Base-by-base conservation (phyloP, 192 early-diverging fungal genomes). In the Neocallimastix lanati region DNA sequence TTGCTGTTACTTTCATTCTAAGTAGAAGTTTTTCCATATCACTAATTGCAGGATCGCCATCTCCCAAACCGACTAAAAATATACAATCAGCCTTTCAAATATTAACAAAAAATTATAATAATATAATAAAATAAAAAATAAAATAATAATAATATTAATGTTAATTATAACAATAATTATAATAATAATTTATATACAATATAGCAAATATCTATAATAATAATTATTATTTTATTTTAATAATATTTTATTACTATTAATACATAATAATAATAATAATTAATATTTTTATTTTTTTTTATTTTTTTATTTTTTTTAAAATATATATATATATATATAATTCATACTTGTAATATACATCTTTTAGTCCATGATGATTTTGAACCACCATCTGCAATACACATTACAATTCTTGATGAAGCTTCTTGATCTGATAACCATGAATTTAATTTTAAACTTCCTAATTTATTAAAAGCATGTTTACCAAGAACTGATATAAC, bases 371-470 rank as follows among this genome's bases (percentile, higher is more conserved):
- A 99, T 21, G 91, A 93, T 13, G 95, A 92, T 77, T 86, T 90
- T 38, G 93, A 85, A 1, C 94, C 94, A 29, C 96, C 93, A 83
- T 99, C 98, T 0, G 98, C 98, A 67, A 99, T 92, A 82, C 98
- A 98, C 33, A 99, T 85, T 15, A 98, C 93, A 78, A 98, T 88
- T 4, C 95, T 86, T 76, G 91, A 88, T 29, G 86, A 88, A 82
- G 96, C 95, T 84, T 99, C 98, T 82, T 94, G 92, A 80, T 98
- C 98, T 11, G 93, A 93, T 38, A 99, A 84, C 96, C 96, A 99
- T 79, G 87, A 90, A 33, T 90, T 91, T 76, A 98, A 85, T 84
- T 98, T 97, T n/a, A 98, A 90, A 33, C 94, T 91, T 15, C 96
- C 98, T 29, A 99, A 89, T 76, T 93, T 86, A 40, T 88, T 91